Conservation (phyloP, 768 basidiomycete genomes). For the Naganishia randhawae region DNA sequence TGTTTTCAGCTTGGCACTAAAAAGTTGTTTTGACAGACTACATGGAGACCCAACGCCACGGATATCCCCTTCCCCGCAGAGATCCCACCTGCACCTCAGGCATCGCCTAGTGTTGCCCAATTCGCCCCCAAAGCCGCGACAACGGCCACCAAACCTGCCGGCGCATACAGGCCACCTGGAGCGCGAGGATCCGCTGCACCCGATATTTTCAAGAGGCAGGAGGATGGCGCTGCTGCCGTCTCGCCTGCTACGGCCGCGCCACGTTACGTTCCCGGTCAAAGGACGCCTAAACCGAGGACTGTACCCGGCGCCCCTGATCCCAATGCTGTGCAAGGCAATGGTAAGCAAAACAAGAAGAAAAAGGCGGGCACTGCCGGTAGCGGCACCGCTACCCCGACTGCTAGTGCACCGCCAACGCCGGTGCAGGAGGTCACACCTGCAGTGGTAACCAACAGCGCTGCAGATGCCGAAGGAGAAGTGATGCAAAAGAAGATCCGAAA, state of each 20-base stretch:
- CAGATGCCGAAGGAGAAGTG: slow-evolving; percentile 59
- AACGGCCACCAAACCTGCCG: slow-evolving; percentile 61
- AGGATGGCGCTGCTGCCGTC: slow-evolving; percentile 70
- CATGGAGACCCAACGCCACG: slow-evolving; percentile 72
- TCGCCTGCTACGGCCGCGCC: slow-evolving; percentile 49
- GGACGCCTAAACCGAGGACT: slow-evolving; percentile 55
- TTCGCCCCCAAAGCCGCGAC: slow-evolving; percentile 55
- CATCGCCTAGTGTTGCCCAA: slow-evolving; percentile 53
- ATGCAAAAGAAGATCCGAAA: slow-evolving; percentile 89
- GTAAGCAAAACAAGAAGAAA: slow-evolving; percentile 58
- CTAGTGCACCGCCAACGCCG: slow-evolving; percentile 25
- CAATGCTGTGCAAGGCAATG: slow-evolving; percentile 51
- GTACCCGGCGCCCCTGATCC: slow-evolving; percentile 69
- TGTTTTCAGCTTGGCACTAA: neutral
- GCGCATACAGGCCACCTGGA: slow-evolving; percentile 89
- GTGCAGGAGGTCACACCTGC: slow-evolving; percentile 24
- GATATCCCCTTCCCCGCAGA: slow-evolving; percentile 67
- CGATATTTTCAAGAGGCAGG: slow-evolving; percentile 82
- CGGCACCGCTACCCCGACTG: slow-evolving; percentile 47
- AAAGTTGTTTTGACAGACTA: slow-evolving; percentile 49
- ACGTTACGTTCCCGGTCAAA: slow-evolving; percentile 25
- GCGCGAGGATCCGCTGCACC: slow-evolving; percentile 85
- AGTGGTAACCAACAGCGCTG: slow-evolving; percentile 24
- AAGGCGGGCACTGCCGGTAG: slow-evolving; percentile 51
- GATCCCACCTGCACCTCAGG: slow-evolving; percentile 67